These are phyloP conservation scores for Gelatoporia subvermispora DNA, from an alignment of 768 basidiomycete genomes.

Conservation along the genomic window DNA sequence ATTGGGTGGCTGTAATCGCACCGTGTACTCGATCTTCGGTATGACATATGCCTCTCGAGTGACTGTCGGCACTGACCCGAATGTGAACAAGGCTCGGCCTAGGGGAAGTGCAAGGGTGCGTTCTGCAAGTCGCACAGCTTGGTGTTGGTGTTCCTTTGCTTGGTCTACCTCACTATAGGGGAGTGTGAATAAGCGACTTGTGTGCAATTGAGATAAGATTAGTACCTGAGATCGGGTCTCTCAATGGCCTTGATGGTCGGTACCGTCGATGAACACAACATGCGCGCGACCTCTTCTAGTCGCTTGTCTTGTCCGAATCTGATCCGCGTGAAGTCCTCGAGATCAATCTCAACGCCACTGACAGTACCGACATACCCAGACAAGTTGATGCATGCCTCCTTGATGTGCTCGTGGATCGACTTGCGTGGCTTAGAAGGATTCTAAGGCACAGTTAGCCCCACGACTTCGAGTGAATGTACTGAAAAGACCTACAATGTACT, in stretches of 20 bases:
- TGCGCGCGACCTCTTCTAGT: constrained; percentile 85
- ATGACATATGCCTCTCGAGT: constrained; percentile 75
- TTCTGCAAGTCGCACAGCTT: constrained; percentile 76
- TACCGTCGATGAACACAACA: constrained; percentile 77
- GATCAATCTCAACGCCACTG: constrained; percentile 68
- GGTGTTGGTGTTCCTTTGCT: constrained; percentile 76
- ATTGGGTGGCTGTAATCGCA: constrained; percentile 73
- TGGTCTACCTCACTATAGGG: constrained; percentile 76
- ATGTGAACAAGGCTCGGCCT: constrained; percentile 90
- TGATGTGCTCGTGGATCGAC: constrained; percentile 48
- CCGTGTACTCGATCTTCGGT: constrained; percentile 72
- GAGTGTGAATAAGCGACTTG: neutral
- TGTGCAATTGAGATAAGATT: too few species aligned
- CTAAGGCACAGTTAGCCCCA: constrained; percentile 29
- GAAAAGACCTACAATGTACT: constrained; percentile 45
- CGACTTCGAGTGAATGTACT: neutral
- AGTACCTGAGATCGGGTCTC: constrained; percentile 63
- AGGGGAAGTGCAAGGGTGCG: constrained; percentile 87
- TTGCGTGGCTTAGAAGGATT: constrained; percentile 43
- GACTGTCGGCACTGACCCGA: constrained; percentile 71
- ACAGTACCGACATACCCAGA: constrained; percentile 52
- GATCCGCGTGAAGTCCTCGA: constrained; percentile 73
- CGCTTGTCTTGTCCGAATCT: constrained; percentile 89
- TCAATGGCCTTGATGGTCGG: constrained; percentile 62
- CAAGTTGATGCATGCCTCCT: constrained; percentile 42